Conservation (phyloP, 768 basidiomycete genomes). For the Suillus weaverae region DNA sequence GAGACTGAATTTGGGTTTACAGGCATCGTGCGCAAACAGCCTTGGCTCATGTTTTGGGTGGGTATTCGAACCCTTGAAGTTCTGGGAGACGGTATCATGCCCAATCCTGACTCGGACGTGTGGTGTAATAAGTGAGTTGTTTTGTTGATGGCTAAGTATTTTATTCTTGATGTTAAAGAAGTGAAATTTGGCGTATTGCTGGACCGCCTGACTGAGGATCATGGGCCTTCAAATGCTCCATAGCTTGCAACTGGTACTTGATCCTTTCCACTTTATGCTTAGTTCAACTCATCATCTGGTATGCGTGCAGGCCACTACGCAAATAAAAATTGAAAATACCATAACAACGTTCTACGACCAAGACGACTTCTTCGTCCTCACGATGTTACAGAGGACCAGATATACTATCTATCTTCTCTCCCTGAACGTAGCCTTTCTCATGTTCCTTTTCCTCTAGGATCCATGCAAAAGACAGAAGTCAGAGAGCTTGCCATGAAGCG, state of each 20-base stretch:
- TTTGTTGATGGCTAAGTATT: no score
- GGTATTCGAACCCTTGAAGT: no score
- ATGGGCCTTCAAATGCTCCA: conserved; percentile 31
- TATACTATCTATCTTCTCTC: conserved; percentile 85
- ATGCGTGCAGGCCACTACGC: conserved; percentile 80
- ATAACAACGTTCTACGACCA: no score
- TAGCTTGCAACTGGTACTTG: conserved; percentile 81
- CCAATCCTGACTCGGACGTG: no score
- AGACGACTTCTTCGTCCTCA: conserved; percentile 45
- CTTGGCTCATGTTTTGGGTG: conserved; percentile 8
- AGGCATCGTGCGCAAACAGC: conserved; percentile 9
- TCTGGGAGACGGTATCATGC: no score
- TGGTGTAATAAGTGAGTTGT: no score
- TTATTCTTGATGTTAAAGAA: no score
- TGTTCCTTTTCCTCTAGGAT: conserved; percentile 79
- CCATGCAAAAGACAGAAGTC: conserved; percentile 67
- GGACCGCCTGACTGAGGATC: conserved; percentile 48
- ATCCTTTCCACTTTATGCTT: not conserved
- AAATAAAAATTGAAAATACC: conserved; percentile 51
- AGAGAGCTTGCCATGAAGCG: conserved; percentile 65
- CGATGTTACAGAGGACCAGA: conserved; percentile 81
- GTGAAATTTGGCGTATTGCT: no score
- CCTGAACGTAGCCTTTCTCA: conserved; percentile 60
- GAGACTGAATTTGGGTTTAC: not conserved
- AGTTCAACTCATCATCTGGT: conserved; percentile 1